phyloP scores from a whole-genome alignment of 257 asterid species.

The Scutellaria barbata region DNA sequence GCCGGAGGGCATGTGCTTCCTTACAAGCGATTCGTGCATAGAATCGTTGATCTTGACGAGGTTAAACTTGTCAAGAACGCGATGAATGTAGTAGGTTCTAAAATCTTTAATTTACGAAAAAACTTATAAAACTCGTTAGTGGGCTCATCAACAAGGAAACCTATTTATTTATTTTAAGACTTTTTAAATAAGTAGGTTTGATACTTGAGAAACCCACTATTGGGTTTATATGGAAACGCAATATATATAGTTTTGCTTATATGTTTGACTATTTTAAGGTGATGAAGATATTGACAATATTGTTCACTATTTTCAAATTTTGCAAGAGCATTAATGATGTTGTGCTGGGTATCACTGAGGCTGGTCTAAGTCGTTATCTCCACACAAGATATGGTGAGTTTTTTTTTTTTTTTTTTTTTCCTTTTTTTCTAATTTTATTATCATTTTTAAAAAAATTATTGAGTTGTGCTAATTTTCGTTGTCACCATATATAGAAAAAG shows the following conservation, averaged over 20 bases:
- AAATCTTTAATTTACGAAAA: background rate
- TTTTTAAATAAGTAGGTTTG: no score
- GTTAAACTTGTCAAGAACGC: slow-evolving; percentile 55
- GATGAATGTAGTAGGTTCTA: slow-evolving; percentile 43
- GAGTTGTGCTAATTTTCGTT: background rate
- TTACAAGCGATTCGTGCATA: slow-evolving; percentile 42
- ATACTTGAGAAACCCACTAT: no score
- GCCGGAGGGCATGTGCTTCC: background rate
- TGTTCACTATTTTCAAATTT: background rate
- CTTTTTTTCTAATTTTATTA: background rate
- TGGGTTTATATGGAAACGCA: no score
- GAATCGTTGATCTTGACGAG: slow-evolving; percentile 45
- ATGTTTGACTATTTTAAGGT: background rate
- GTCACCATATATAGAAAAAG: slow-evolving; percentile 12
- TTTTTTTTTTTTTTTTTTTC: background rate
- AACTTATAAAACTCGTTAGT: no score
- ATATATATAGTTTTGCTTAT: background rate
- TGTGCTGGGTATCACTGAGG: slow-evolving; percentile 47
- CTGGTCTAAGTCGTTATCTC: slow-evolving; percentile 51
- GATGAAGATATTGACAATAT: background rate
- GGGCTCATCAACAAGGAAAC: background rate
- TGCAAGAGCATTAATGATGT: slow-evolving; percentile 52
- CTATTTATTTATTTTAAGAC: background rate
- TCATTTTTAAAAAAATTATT: background rate
- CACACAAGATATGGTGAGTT: slow-evolving; percentile 46